Base-by-base conservation (phyloP, 768 basidiomycete species). In the Clitopilus passeckerianus region DNA sequence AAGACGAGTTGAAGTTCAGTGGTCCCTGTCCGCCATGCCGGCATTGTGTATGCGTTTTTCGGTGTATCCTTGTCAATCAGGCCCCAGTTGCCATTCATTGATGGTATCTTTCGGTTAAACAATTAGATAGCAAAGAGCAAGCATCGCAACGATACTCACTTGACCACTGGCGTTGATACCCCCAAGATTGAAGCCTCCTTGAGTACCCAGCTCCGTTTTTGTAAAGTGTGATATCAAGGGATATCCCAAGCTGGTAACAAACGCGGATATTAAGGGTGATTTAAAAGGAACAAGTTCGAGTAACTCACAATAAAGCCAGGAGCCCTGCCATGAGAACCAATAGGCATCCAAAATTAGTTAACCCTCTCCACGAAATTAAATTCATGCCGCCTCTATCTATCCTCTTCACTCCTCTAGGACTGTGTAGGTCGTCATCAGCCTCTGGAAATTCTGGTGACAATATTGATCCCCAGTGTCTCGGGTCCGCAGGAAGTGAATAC, bases 111-210 rank as follows among this genome's bases (percentile, higher is more conserved):
- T 10, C n/a, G 14, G 30, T 27, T 65, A 57, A 44, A 35, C 14
- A 5, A 52, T 5, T 22, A 54, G 23, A 22, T 37, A 27, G 50
- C 77, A 71, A 57, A 24, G 20, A 54, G 50, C 34, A 52, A n/a
- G 37, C 27, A 7, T 30, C 7, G 27, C 27, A 53, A 35, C 56
- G n/a, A 27, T 55, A 58, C 61, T 23, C 44, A 72, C 75, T 71
- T 90, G 88, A 7, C 89, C 87, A 4, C 77, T 79, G 3, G 81
- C 73, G 64, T 92, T 92, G 66, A 81, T 82, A 0, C 87, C 87
- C 6, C 75, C 74, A 18, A 78, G 52, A 58, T 77, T 79, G 62
- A 72, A 76, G 15, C 69, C 75, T 5, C 74, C 72, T 20, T 66
- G 60, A 5, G 59, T 74, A 4, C 68, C 64, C 18, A 66, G 61